Percentiles rank a stretch among this genome's conserved stretches.
Evolutionary conservation across 164 flowering plant genomes (phyloP).

Genomic region (Magnolia changhungtana): DNA sequence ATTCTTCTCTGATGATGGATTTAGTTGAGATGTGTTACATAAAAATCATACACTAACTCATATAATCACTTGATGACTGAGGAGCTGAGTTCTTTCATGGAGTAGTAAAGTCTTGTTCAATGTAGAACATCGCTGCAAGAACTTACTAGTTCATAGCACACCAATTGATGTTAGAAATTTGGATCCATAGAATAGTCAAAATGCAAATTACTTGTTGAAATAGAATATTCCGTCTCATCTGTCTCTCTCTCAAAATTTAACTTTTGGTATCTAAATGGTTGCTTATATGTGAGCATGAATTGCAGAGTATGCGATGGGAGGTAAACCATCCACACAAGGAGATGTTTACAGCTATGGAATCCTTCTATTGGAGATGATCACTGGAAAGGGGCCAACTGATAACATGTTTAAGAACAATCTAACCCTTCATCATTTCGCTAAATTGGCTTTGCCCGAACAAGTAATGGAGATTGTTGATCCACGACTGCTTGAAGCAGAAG

Average conservation of each 20-base stretch:
- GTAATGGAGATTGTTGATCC: conserved; percentile 31
- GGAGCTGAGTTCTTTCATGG: too few species aligned
- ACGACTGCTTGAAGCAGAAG: conserved; percentile 4
- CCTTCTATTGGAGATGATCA: conserved; percentile 15
- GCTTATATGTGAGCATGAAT: neutral
- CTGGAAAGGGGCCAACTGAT: conserved; percentile 4
- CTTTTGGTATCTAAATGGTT: neutral
- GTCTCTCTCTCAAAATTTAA: neutral
- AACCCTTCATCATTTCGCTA: conserved; percentile 17
- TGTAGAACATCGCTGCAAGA: too few species aligned
- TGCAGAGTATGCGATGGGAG: conserved; percentile 19
- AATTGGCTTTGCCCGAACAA: conserved; percentile 23
- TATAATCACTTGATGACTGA: too few species aligned
- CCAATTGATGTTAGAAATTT: too few species aligned
- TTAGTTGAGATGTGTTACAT: too few species aligned
- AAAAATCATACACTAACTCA: too few species aligned
- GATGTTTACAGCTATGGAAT: conserved; percentile 19
- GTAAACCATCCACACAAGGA: conserved; percentile 9
- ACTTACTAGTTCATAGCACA: too few species aligned
- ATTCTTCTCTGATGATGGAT: too few species aligned
- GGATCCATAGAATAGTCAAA: too few species aligned
- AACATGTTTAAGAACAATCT: conserved; percentile 22
- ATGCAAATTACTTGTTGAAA: too few species aligned
- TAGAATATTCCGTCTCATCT: too few species aligned
- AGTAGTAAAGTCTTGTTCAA: too few species aligned